Conservation (phyloP, 2,329 filamentous ascomycete species). For the Tympanopsis confertula region DNA sequence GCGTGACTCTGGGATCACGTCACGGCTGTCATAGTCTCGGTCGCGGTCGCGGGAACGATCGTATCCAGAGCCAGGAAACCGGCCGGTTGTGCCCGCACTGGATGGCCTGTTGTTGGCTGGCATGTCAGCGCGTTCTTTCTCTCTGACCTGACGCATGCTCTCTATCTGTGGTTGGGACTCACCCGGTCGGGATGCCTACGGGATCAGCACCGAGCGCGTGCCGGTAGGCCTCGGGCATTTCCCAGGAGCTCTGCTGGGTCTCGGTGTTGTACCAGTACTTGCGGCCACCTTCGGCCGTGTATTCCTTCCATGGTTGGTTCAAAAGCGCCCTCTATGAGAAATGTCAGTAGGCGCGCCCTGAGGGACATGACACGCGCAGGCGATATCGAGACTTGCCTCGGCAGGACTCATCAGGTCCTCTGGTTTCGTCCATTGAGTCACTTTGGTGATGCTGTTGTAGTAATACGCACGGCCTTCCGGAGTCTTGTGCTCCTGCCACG, state of each 20-base stretch:
- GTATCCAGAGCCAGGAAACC: slow-evolving; percentile 1
- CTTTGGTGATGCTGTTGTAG: slow-evolving; percentile 75
- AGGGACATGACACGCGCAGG: slow-evolving; percentile 1
- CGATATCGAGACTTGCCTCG: slow-evolving; percentile 44
- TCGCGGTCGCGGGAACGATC: slow-evolving; percentile 20
- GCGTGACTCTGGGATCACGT: slow-evolving; percentile 38
- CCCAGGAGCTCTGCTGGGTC: slow-evolving; percentile 87
- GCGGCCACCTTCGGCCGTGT: slow-evolving; percentile 72
- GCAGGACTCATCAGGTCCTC: slow-evolving; percentile 73
- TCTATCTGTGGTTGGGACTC: slow-evolving; percentile 19
- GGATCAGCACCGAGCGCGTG: slow-evolving; percentile 53
- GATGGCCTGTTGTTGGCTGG: no score
- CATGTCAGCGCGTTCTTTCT: no score
- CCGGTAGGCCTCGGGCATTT: slow-evolving; percentile 77
- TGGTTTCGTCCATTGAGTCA: slow-evolving; percentile 90
- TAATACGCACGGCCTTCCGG: slow-evolving; percentile 81
- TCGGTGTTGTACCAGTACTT: slow-evolving; percentile 95
- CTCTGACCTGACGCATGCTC: slow-evolving; percentile 15
- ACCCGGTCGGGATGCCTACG: slow-evolving; percentile 30
- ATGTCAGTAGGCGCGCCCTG: slow-evolving; percentile 5
- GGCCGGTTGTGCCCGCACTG: background rate
- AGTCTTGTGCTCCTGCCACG: slow-evolving; percentile 74
- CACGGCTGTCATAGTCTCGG: slow-evolving; percentile 15
- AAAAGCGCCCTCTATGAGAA: slow-evolving; percentile 58
- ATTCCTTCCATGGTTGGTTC: slow-evolving; percentile 85